These are phyloP conservation scores for Hordeum marinum DNA, from an alignment of 176 grass and related monocot species.

Conservation along the genomic window DNA sequence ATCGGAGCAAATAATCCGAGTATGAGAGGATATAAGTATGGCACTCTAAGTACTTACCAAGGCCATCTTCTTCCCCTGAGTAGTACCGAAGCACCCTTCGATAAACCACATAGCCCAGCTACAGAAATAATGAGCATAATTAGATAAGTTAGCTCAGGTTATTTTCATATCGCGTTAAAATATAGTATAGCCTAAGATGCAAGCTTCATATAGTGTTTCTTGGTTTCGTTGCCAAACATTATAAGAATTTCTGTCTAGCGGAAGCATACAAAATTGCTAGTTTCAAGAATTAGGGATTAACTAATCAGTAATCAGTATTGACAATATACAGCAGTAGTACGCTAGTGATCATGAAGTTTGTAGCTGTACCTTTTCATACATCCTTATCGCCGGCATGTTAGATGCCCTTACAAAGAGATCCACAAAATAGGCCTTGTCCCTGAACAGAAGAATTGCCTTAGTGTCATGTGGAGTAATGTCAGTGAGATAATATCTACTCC, in stretches of 20 bases:
- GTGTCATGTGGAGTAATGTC: not conserved
- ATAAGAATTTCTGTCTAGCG: not conserved
- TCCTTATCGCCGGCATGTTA: constrained; percentile 89
- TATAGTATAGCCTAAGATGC: not conserved
- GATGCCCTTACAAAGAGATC: constrained; percentile 99
- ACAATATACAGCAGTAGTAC: not conserved
- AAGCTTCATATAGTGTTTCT: not conserved
- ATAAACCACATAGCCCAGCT: constrained; percentile 97
- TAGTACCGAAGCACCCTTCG: constrained; percentile 96
- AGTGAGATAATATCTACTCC: not conserved
- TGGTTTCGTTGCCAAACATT: not conserved
- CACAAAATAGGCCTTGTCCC: constrained; percentile 99
- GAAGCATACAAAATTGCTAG: not conserved
- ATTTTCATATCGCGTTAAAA: not conserved
- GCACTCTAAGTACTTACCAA: constrained; percentile 51
- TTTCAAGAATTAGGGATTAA: not conserved
- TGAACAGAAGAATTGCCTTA: constrained; percentile 34
- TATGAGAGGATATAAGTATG: not conserved
- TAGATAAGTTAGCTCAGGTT: not conserved
- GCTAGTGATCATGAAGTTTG: not conserved
- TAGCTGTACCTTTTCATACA: constrained; percentile 90
- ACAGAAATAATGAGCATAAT: not conserved
- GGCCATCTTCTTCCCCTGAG: constrained; percentile 98
- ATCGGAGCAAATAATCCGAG: not conserved
- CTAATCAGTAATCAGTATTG: not conserved